phyloP scores from a whole-genome alignment of 2,329 filamentous ascomycete genomes.

The Ophiocordyceps unilateralis region DNA sequence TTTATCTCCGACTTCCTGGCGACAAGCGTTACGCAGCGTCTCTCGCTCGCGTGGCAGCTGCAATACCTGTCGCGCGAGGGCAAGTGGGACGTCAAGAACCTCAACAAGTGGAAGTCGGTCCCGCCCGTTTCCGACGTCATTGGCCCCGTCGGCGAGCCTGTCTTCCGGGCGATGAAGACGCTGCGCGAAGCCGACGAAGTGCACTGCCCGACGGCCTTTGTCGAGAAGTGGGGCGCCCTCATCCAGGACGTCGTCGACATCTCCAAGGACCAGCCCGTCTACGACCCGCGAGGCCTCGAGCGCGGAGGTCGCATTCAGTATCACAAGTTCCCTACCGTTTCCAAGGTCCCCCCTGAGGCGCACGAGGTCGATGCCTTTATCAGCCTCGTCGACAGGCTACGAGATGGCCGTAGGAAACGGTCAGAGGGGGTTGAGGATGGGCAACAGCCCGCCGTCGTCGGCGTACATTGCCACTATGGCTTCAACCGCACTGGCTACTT shows the following conservation, averaged over 20 bases:
- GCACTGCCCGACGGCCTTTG: constrained; percentile 62
- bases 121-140: constrained; percentile 64
- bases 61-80: constrained; percentile 75
- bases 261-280: constrained; percentile 77
- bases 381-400: constrained; percentile 39
- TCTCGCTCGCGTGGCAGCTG: constrained; percentile 80
- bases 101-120: constrained; percentile 77
- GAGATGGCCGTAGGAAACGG: constrained; percentile 29
- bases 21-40: constrained; percentile 54
- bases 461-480: constrained; percentile 89
- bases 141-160: constrained; percentile 27
- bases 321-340: constrained; percentile 81
- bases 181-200: constrained; percentile 72
- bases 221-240: constrained; percentile 43
- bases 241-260: constrained; percentile 78
- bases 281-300: constrained; percentile 58
- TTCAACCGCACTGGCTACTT: constrained; percentile 92
- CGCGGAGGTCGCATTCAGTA: constrained; percentile 47
- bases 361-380: constrained; percentile 37
- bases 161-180: constrained; percentile 87
- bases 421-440: constrained; percentile 19
- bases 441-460: constrained; percentile 36
- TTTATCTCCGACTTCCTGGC: constrained; percentile 70
- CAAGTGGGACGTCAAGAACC: constrained; percentile 97
- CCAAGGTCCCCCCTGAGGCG: constrained; percentile 63